A percentile compares a stretch with the other conserved stretches of the same genome.
phyloP scores from a whole-genome alignment of 805 yeast species.

The Candida schatavii region DNA sequence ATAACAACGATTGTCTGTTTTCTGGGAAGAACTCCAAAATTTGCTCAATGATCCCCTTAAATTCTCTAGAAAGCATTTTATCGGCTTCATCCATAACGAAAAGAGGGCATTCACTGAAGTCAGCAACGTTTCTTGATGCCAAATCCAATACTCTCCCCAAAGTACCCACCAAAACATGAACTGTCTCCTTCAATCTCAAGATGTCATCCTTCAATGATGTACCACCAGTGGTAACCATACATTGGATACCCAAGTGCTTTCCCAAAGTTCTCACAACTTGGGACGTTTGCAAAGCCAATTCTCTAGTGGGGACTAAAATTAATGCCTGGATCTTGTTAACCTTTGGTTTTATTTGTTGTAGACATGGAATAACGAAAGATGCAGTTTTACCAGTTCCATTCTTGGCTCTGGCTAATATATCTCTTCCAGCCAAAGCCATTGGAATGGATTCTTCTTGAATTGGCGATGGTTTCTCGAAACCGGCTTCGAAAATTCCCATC shows the following conservation, averaged over 20 bases:
- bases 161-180: slow-evolving; percentile 93
- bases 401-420: slow-evolving; percentile 94
- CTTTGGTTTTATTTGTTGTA: slow-evolving; percentile 86
- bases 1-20: slow-evolving; percentile 72
- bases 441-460: slow-evolving; percentile 98
- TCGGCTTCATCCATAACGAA: slow-evolving; percentile 99
- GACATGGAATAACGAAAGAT: slow-evolving; percentile 90
- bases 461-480: slow-evolving; percentile 97
- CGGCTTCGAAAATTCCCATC: slow-evolving; percentile 99
- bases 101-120: slow-evolving; percentile 78
- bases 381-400: slow-evolving; percentile 99
- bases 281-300: slow-evolving; percentile 94
- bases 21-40: slow-evolving; percentile 76
- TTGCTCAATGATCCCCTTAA: slow-evolving; percentile 82
- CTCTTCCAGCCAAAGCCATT: slow-evolving; percentile 91
- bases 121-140: slow-evolving; percentile 84
- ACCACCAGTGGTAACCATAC: slow-evolving; percentile 99
- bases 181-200: slow-evolving; percentile 86
- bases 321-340: slow-evolving; percentile 83
- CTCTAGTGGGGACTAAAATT: slow-evolving; percentile 95
- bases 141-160: slow-evolving; percentile 97
- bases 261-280: slow-evolving; percentile 96
- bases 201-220: slow-evolving; percentile 93
- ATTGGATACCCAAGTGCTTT: slow-evolving; percentile 85
- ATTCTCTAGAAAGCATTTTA: slow-evolving; percentile 90